Evolutionary conservation across 805 yeast genomes (phyloP), one percentile per base, ranked within the genome.

Genomic region (Cyberlindnera subsufficiens): DNA sequence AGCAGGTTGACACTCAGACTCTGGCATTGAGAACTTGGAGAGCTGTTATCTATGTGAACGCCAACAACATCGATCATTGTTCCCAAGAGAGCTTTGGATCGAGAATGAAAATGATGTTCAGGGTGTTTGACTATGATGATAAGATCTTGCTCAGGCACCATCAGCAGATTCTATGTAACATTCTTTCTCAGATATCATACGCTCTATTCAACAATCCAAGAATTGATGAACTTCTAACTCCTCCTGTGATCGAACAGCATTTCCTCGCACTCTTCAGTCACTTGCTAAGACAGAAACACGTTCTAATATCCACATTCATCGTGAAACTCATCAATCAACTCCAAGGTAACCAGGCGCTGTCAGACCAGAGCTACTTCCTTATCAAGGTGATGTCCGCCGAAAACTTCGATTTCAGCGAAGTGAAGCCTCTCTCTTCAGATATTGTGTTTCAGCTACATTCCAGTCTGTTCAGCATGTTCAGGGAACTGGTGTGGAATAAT

Each of bases 1-100:
- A 34, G 1, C 30, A 39, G 15, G 15, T 19, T 14, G 47, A 46
- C 9, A 30, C 36, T n/a, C 47, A 40, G 19, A 29, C 33, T 8
- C 2, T 38, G 14, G 51, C 43, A 3, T 14, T 53, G 15, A 42
- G 31, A 15, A 13, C 49, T 6, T 53, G 56, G 56, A 49, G 51
- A 31, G 50, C 38, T 1, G 16, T 53, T 4, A 25, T 51, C 7
- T 47, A 47, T 25, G 38, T 47, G 7, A 14, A 37, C 20, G 19
- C 35, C 6, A 46, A 44, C 22, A 33, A 45, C 3, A 13, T 43
- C 13, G 44, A 44, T 4, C 19, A 13, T 6, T 31, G 16, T 11
- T 15, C 31, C 10, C 16, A 11, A 29, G 39, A 30, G 4, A 8
- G 31, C 16, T 25, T 34, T n/a, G 30, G 19, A 5, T 10, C 8